Conservation (phyloP, 2,329 filamentous ascomycete genomes). For the Fusarium albidum region DNA sequence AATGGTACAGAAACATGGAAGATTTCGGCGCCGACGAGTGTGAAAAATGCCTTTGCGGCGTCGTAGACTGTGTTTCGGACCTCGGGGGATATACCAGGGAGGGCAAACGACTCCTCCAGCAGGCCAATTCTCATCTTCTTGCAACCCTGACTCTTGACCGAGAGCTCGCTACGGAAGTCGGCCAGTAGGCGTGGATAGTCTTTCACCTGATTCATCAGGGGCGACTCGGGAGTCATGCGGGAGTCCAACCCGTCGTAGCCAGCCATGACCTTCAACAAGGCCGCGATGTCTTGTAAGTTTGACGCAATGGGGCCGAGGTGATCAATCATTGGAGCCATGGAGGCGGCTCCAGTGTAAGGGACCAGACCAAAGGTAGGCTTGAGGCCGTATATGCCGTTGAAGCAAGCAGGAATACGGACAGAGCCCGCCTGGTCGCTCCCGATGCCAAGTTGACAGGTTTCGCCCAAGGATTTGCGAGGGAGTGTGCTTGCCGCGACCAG, state of each 20-base stretch:
- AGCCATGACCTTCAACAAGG: slow-evolving; percentile 47
- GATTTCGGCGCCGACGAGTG: slow-evolving; percentile 52
- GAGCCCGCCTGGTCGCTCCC: slow-evolving; percentile 45
- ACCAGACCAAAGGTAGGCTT: slow-evolving; percentile 53
- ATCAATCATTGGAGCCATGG: slow-evolving; percentile 53
- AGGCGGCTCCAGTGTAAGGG: slow-evolving; percentile 53
- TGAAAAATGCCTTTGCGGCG: slow-evolving; percentile 45
- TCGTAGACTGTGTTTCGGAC: slow-evolving; percentile 49
- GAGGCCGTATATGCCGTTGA: slow-evolving; percentile 45
- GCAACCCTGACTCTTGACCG: slow-evolving; percentile 6
- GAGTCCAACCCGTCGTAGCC: slow-evolving; percentile 55
- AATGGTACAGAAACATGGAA: slow-evolving; percentile 56
- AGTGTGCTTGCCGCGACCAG: slow-evolving; percentile 38
- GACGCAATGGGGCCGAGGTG: slow-evolving; percentile 54
- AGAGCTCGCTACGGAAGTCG: slow-evolving; percentile 4
- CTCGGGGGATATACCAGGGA: slow-evolving; percentile 49
- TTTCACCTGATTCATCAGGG: slow-evolving; percentile 45
- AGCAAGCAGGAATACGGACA: slow-evolving; percentile 43
- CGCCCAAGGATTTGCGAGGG: slow-evolving; percentile 8
- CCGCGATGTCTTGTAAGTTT: slow-evolving; percentile 47
- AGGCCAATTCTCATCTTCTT: slow-evolving; percentile 52
- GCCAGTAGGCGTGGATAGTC: slow-evolving; percentile 42
- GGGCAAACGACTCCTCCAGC: slow-evolving; percentile 53
- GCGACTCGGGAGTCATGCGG: slow-evolving; percentile 51
- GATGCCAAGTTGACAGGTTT: slow-evolving; percentile 38